Conservation (phyloP, 306 rosid genomes). For the Quercus gilva region DNA sequence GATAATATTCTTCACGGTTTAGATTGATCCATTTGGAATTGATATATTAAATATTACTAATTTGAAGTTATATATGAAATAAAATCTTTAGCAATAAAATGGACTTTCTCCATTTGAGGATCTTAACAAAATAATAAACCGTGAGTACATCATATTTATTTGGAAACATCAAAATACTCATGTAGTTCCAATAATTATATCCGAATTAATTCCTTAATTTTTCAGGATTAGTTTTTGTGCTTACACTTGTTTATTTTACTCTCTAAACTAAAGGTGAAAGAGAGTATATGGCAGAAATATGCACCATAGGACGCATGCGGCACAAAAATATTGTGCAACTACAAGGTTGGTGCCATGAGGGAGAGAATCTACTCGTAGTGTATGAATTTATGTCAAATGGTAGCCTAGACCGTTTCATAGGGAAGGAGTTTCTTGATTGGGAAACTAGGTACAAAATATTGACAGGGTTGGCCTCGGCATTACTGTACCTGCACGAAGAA, state of each 20-base stretch:
- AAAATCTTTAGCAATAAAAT: too few species aligned
- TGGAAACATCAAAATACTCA: too few species aligned
- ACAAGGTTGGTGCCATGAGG: slow-evolving; percentile 58
- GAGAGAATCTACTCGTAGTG: slow-evolving; percentile 34
- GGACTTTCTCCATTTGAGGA: background rate
- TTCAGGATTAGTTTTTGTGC: background rate
- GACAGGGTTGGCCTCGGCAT: slow-evolving; percentile 51
- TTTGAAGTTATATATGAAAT: too few species aligned
- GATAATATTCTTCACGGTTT: too few species aligned
- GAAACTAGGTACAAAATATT: slow-evolving; percentile 46
- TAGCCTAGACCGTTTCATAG: slow-evolving; percentile 49
- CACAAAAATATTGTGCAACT: slow-evolving; percentile 61
- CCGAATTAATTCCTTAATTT: too few species aligned
- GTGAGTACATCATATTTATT: background rate
- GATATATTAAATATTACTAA: too few species aligned
- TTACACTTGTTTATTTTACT: background rate
- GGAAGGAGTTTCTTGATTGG: slow-evolving; percentile 47
- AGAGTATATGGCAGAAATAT: slow-evolving; percentile 62
- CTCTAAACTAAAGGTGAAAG: slow-evolving; percentile 43
- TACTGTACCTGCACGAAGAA: slow-evolving; percentile 58
- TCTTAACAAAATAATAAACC: too few species aligned
- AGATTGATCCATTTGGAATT: too few species aligned
- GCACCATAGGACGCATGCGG: slow-evolving; percentile 53
- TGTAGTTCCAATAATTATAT: too few species aligned
- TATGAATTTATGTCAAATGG: slow-evolving; percentile 63